These are phyloP conservation scores for Phytophthora multivora DNA, from an alignment of 352 stramenopile genomes.

Conservation along the genomic window DNA sequence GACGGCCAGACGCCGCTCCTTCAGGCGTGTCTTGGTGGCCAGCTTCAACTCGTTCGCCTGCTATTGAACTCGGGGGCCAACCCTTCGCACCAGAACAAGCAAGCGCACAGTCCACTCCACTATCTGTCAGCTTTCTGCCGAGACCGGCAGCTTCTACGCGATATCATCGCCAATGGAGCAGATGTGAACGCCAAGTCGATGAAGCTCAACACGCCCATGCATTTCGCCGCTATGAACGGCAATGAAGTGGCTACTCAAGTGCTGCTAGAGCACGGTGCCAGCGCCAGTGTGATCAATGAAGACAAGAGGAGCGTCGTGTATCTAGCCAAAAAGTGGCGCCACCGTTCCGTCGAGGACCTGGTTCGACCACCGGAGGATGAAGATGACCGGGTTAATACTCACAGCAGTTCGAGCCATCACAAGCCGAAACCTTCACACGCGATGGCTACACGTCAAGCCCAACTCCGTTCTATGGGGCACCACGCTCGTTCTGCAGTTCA, in stretches of 20 bases:
- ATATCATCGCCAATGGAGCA: constrained; percentile 53
- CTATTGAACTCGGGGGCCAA: constrained; percentile 59
- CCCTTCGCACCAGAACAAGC: constrained; percentile 68
- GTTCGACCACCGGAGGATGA: constrained; percentile 53
- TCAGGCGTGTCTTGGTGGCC: constrained; percentile 58
- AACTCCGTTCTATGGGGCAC: constrained; percentile 24
- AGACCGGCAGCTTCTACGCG: constrained; percentile 47
- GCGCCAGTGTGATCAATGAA: constrained; percentile 69
- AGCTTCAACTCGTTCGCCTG: constrained; percentile 52
- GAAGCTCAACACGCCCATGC: constrained; percentile 76
- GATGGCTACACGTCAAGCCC: constrained; percentile 22
- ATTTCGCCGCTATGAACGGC: constrained; percentile 81
- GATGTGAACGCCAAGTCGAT: constrained; percentile 75
- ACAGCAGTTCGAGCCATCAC: constrained; percentile 4
- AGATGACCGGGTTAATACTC: constrained; percentile 6
- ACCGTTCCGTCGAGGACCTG: constrained; percentile 59
- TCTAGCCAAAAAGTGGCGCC: constrained; percentile 75
- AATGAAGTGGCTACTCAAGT: constrained; percentile 70
- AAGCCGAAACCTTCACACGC: constrained; percentile 13
- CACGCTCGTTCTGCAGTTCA: constrained; percentile 10
- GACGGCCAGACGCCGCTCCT: constrained; percentile 65
- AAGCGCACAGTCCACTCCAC: constrained; percentile 66
- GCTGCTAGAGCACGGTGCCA: constrained; percentile 63
- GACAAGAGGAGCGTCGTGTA: constrained; percentile 80
- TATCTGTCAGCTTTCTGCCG: constrained; percentile 71